Percentiles rank a stretch among this genome's conserved stretches.
Conservation (phyloP, 129 eudicot genomes). For the Ambrosia artemisiifolia region DNA sequence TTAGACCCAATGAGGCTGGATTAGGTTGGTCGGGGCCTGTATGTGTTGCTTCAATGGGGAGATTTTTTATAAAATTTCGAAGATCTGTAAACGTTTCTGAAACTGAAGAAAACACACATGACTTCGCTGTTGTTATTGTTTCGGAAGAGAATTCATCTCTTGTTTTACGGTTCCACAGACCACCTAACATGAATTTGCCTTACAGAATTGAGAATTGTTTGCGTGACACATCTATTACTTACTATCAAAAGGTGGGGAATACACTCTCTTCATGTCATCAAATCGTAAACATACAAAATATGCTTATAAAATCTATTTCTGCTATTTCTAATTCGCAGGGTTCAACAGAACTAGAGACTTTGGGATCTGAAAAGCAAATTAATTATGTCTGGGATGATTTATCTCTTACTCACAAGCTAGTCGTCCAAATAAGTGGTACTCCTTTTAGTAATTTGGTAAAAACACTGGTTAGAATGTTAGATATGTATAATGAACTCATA, state of each 20-base stretch:
- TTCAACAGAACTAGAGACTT: conserved; percentile 62
- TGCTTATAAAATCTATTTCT: not conserved
- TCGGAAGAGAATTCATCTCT: conserved; percentile 83
- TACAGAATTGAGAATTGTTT: conserved; percentile 85
- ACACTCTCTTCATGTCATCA: not conserved
- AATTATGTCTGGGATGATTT: conserved; percentile 95
- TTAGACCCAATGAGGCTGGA: conserved; percentile 49
- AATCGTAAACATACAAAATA: not conserved
- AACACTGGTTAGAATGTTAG: not conserved
- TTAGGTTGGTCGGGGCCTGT: conserved; percentile 95
- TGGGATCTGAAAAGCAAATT: conserved; percentile 55
- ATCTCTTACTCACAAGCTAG: conserved; percentile 84
- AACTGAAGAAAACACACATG: conserved; percentile 25
- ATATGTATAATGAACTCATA: not conserved
- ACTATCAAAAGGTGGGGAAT: conserved; percentile 78
- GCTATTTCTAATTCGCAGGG: conserved; percentile 49
- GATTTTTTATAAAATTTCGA: conserved; percentile 77
- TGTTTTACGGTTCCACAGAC: conserved; percentile 68
- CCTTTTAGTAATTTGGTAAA: not conserved
- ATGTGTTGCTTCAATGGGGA: conserved; percentile 91
- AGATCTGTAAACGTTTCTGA: conserved; percentile 35
- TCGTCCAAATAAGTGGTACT: conserved; percentile 81
- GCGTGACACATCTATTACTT: conserved; percentile 60
- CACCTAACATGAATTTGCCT: conserved; percentile 63
- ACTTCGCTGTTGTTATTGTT: conserved; percentile 76